These are phyloP conservation scores for Tylopilus sp. DNA, from an alignment of 768 basidiomycete genomes.

Conservation along the genomic window DNA sequence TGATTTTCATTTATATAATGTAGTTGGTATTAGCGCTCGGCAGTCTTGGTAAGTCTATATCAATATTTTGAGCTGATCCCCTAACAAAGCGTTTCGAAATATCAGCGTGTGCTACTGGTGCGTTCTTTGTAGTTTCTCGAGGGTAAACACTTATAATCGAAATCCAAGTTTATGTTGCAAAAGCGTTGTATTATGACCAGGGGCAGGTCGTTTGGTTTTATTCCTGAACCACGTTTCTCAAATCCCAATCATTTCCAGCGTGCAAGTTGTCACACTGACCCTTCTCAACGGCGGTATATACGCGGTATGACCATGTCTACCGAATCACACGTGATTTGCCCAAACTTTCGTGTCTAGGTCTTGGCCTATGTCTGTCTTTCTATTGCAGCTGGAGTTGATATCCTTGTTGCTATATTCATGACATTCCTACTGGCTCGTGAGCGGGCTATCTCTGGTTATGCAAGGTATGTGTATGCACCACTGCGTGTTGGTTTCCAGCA, in stretches of 20 bases:
- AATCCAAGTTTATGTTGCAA: neutral
- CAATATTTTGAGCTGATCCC: neutral
- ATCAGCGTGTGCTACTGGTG: neutral
- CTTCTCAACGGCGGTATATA: neutral
- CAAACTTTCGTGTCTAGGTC: neutral
- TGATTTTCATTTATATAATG: neutral
- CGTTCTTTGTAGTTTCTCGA: neutral
- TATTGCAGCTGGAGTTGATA: neutral
- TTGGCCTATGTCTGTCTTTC: neutral
- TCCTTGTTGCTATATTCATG: neutral
- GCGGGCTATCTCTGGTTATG: neutral
- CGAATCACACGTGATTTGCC: neutral
- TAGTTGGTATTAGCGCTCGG: neutral
- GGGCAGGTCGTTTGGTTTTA: neutral
- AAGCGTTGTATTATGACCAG: neutral
- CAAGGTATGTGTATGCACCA: neutral
- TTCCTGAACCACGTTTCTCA: neutral
- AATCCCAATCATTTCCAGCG: neutral
- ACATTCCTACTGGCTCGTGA: neutral
- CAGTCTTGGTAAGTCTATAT: neutral
- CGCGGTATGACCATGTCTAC: neutral
- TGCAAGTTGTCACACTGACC: neutral
- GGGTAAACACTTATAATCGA: neutral
- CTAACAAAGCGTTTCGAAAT: neutral
- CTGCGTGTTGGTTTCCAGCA: neutral